phyloP scores from a whole-genome alignment of 2,329 filamentous ascomycete species.

The Aspergillaceae sp. region DNA sequence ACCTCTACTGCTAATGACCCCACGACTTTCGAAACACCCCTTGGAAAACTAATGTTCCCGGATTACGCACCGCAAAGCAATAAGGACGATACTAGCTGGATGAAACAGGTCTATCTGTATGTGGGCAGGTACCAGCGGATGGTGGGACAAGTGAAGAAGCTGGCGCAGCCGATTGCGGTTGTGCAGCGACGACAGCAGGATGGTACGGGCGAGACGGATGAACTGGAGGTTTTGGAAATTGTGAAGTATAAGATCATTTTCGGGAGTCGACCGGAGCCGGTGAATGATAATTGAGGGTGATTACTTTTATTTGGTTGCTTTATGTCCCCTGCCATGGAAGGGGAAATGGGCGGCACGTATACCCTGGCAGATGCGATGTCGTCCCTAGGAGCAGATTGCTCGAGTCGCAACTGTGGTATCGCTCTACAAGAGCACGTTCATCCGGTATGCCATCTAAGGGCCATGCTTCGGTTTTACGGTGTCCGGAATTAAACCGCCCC shows the following conservation, averaged over 20 bases:
- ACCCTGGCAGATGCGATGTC: too few relatives aligned
- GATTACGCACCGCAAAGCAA: slow-evolving; percentile 53
- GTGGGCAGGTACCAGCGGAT: slow-evolving; percentile 82
- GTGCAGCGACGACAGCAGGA: slow-evolving; percentile 48
- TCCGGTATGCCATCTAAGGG: too few relatives aligned
- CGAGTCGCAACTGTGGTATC: too few relatives aligned
- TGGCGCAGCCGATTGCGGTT: slow-evolving; percentile 70
- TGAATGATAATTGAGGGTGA: slow-evolving; percentile 41
- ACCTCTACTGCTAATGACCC: slow-evolving; percentile 6
- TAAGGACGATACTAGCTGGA: slow-evolving; percentile 60
- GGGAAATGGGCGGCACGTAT: too few relatives aligned
- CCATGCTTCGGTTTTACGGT: too few relatives aligned
- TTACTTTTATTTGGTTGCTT: too few relatives aligned
- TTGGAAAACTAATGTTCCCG: slow-evolving; percentile 72
- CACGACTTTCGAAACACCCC: slow-evolving; percentile 37
- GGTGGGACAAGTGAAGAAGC: slow-evolving; percentile 81
- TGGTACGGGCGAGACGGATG: slow-evolving; percentile 26
- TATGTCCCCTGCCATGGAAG: too few relatives aligned
- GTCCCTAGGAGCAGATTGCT: too few relatives aligned
- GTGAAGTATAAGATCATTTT: slow-evolving; percentile 83
- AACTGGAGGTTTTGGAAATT: slow-evolving; percentile 75
- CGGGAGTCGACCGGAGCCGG: slow-evolving; percentile 73
- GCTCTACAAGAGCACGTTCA: too few relatives aligned
- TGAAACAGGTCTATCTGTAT: slow-evolving; percentile 82
- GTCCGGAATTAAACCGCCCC: not conserved